Evolutionary conservation across 2,329 filamentous ascomycete genomes (phyloP).

Genomic region (Ceratocystis alfenasii): DNA sequence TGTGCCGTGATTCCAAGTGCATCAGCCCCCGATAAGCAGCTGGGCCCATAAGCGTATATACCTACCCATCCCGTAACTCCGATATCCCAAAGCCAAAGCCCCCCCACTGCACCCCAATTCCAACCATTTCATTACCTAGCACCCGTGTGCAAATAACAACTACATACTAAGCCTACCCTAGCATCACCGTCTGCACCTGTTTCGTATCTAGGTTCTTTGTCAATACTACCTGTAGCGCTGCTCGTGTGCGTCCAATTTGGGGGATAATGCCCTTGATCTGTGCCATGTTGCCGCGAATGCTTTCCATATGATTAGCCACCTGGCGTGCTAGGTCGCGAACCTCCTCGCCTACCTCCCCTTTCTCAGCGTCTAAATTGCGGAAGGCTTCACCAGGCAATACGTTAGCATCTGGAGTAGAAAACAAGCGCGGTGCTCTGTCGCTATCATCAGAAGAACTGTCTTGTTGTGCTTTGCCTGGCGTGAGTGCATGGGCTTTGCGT

Average conservation of each 20-base stretch:
- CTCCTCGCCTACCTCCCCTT: constrained; percentile 21
- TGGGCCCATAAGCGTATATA: no score
- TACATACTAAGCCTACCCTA: constrained; percentile 29
- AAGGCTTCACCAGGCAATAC: constrained; percentile 8
- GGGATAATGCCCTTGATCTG: constrained; percentile 43
- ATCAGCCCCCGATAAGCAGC: not conserved
- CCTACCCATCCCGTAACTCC: no score
- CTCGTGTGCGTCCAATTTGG: constrained; percentile 37
- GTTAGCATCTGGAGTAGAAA: not conserved
- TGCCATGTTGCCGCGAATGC: constrained; percentile 41
- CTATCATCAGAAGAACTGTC: not conserved
- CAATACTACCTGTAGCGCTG: constrained; percentile 39
- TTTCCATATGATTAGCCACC: constrained; percentile 45
- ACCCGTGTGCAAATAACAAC: not conserved
- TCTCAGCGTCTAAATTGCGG: constrained; percentile 37
- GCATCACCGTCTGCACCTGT: constrained; percentile 38
- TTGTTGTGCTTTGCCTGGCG: constrained; percentile 3
- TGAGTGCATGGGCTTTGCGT: constrained; percentile 31
- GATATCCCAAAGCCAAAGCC: not conserved
- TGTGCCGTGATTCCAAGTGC: not conserved
- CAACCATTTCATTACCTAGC: not conserved
- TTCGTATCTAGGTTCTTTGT: constrained; percentile 35
- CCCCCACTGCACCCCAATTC: not conserved
- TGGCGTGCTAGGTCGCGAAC: constrained; percentile 27
- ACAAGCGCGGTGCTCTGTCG: not conserved